A percentile compares a stretch with the other conserved stretches of the same genome.
Conservation (phyloP, 2,329 filamentous ascomycete species). For the Sporothrix dimorphospora region DNA sequence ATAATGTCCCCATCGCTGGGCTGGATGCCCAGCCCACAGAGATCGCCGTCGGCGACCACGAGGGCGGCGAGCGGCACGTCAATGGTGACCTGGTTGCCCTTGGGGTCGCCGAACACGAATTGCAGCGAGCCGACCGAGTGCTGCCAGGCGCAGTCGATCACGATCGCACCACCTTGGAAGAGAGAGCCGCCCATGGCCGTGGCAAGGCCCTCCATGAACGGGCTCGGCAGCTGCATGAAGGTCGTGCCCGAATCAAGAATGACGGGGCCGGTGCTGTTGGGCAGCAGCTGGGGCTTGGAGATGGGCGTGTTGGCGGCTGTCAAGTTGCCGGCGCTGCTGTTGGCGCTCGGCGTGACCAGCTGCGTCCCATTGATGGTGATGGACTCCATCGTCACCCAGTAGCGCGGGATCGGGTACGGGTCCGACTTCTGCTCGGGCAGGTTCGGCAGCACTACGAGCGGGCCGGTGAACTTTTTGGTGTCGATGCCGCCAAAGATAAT, state of each 20-base stretch:
- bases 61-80: not conserved
- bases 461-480: slow-evolving; percentile 4
- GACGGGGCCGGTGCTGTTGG: not conserved
- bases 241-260: not conserved
- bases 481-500: slow-evolving; percentile 5
- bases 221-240: not conserved
- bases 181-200: not conserved
- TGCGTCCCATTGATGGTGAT: not conserved
- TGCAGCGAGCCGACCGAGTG: not conserved
- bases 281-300: not conserved
- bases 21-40: not conserved
- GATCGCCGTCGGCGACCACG: not conserved
- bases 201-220: not conserved
- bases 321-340: not conserved
- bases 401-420: not conserved
- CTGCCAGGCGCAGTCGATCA: not conserved
- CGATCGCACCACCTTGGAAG: not conserved
- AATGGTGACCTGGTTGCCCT: not conserved
- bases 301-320: not conserved
- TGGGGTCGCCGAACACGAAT: not conserved
- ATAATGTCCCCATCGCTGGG: not conserved
- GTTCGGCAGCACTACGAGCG: not conserved
- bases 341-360: not conserved
- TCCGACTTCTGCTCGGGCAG: not conserved
- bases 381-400: not conserved